These are phyloP conservation scores for Iris macrosiphon DNA, from an alignment of 106 monocot genomes.

Conservation along the genomic window DNA sequence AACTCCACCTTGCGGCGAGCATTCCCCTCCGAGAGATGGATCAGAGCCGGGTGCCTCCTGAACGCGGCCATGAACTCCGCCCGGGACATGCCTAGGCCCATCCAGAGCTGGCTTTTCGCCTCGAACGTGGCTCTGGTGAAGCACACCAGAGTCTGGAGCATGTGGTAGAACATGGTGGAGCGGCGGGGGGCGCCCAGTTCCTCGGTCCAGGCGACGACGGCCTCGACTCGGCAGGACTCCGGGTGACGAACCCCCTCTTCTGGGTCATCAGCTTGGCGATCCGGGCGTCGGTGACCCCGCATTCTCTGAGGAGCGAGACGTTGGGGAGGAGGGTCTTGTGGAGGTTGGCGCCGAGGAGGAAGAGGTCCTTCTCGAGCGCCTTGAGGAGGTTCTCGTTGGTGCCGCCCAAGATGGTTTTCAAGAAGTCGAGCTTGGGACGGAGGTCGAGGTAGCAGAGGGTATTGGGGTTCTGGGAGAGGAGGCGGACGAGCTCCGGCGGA, in stretches of 20 bases:
- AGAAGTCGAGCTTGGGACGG: conserved; percentile 1
- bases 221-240: conserved; percentile 2
- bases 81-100: conserved; percentile 17
- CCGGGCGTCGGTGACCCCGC: neutral
- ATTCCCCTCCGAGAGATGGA: conserved; percentile 7
- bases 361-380: neutral
- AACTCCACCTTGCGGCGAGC: conserved; percentile 17
- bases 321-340: conserved; percentile 9
- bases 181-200: conserved; percentile 7
- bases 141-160: neutral
- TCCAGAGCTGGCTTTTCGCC: conserved; percentile 5
- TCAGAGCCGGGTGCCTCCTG: conserved; percentile 8
- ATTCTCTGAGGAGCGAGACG: conserved; percentile 9
- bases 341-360: neutral
- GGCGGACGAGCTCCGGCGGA: neutral
- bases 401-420: conserved; percentile 6
- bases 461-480: neutral
- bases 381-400: neutral
- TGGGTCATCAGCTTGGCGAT: neutral
- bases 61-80: conserved; percentile 10
- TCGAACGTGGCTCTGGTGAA: conserved; percentile 3
- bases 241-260: neutral
- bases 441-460: neutral
- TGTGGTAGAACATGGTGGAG: conserved; percentile 4
- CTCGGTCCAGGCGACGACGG: neutral